Evolutionary conservation across 2,329 filamentous ascomycete genomes (phyloP), one percentile per base, ranked within the genome.

Genomic region (Xylariaceae sp.): DNA sequence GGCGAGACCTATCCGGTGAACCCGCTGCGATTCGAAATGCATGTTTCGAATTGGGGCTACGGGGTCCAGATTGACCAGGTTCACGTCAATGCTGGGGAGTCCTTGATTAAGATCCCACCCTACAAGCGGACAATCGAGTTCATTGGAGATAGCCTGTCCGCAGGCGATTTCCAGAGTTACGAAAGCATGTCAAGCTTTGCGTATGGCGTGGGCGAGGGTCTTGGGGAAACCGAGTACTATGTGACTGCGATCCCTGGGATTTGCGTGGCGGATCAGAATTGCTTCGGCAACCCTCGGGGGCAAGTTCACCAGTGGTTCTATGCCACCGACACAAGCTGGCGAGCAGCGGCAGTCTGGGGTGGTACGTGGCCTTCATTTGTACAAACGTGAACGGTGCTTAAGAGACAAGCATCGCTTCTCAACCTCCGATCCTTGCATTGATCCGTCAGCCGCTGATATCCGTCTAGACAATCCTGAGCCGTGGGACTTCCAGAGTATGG

Each of bases 1-100:
- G 71, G 74, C 47, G 62, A 74, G 37, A 76, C 72, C 0, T 68
- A 68, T 10, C 72, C 76, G 0, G 62, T 76, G 18, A 71, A 65
- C 39, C 75, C 75, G 1, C 73, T 74, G 30, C 75, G 72, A 0
- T 81, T 84, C 53, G 80, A 84, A 63, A 67, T 84, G 61, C 71
- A 80, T 57, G 80, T 84, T 15, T 80, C 80, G 1, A 85, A 85
- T 60, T 85, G 80, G 80, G 80, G 74, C 15, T 79, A 78, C 59
- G 80, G 80, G 2, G 74, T 84, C 3, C 81, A 85, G 65, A 76
- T 85, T 42, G 69, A 71, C 16, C 70, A 74, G 7, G 72, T 84
- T 2, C 77, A 81, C 50, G 70, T 82, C 13, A 72, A 70, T 1
- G 65, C 69, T 3, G 71, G 71, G 5, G 70, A 74, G 36, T 69